Percentiles rank a stretch among this genome's conserved stretches.
Conservation (phyloP, 2,329 filamentous ascomycete species). For the Neospermospora avenae region DNA sequence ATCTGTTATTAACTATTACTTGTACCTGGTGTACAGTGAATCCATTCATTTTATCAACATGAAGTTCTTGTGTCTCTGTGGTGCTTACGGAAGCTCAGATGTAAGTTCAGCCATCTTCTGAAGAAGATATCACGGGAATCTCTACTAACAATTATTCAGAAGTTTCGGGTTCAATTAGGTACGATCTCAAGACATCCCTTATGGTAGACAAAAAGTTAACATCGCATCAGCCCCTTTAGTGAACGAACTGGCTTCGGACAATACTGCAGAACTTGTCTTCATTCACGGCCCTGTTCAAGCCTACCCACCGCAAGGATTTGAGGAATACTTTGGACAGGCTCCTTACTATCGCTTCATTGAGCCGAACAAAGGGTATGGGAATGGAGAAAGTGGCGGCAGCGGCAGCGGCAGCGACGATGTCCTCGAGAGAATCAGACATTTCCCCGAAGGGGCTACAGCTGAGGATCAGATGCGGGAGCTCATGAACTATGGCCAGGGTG, state of each 20-base stretch:
- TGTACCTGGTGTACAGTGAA: background rate
- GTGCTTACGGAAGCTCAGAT: constrained; percentile 54
- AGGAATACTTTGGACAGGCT: constrained; percentile 53
- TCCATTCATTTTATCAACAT: constrained; percentile 35
- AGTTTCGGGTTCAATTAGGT: constrained; percentile 54
- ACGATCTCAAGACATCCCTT: constrained; percentile 15
- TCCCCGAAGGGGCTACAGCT: constrained; percentile 28
- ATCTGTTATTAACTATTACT: background rate
- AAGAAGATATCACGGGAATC: too few relatives aligned
- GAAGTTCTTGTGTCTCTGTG: constrained; percentile 56
- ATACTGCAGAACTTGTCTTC: constrained; percentile 48
- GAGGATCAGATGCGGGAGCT: constrained; percentile 32
- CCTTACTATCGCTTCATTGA: constrained; percentile 56
- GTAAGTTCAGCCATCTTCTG: too few relatives aligned
- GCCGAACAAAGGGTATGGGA: constrained; percentile 37
- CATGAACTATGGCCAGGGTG: constrained; percentile 20
- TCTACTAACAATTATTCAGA: constrained; percentile 37
- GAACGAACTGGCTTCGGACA: constrained; percentile 45
- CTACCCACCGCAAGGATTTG: constrained; percentile 50
- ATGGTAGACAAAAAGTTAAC: constrained; percentile 12
- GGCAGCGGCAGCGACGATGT: too few relatives aligned
- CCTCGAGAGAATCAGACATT: constrained; percentile 31
- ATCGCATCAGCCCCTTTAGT: constrained; percentile 43
- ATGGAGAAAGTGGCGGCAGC: constrained; percentile 15
- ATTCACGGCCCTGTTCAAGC: constrained; percentile 50